Base-by-base conservation (phyloP, 2,329 filamentous ascomycete species). In the Huntiella moniliformis region DNA sequence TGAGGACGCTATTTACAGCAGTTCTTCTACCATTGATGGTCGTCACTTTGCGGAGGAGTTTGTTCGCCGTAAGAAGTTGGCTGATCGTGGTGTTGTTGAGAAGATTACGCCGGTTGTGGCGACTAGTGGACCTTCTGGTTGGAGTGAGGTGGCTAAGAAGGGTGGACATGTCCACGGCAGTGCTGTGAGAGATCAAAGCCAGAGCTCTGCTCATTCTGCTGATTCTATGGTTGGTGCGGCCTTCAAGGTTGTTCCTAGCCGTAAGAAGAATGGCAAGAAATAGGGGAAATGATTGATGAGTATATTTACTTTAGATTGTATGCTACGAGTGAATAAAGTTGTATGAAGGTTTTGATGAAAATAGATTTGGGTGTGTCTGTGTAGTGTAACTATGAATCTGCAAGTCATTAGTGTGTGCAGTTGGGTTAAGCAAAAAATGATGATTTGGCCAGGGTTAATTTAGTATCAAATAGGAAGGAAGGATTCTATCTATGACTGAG, bases 101-200 rank as follows among this genome's bases (percentile, higher is more conserved):
- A 79, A 83, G 55, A 16, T 42, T 16, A 28, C 13, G 17, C 18
- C 18, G 10, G 18, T 28, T n/a, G 22, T 41, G 11, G 39, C 11
- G 11, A 32, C 28, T 16, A 74, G 82, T 46, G 69, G 75, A 12
- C 52, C 62, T n/a, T 45, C 47, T n/a, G 88, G 88, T 15, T 98
- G 91, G 91, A 94, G 73, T 54, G 91, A 96, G 64, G 91, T 98
- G 44, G 91, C 91, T 1, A 96, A 96, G 77, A 95, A 95, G 70
- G 81, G 82, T 42, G 63, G 65, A 46, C 35, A 54, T 55, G 45
- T 47, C 51, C 43, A 33, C 15, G 10, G 67, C 66, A 51, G 70
- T 71, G 31, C 64, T 54, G 4, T n/a, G 58, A 59, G 58, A 60
- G 56, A 62, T 54, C 34, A 36, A 11, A 56, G 56, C 11, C 63